Evolutionary conservation across 768 basidiomycete genomes (phyloP).

Genomic region (Russula compacta): DNA sequence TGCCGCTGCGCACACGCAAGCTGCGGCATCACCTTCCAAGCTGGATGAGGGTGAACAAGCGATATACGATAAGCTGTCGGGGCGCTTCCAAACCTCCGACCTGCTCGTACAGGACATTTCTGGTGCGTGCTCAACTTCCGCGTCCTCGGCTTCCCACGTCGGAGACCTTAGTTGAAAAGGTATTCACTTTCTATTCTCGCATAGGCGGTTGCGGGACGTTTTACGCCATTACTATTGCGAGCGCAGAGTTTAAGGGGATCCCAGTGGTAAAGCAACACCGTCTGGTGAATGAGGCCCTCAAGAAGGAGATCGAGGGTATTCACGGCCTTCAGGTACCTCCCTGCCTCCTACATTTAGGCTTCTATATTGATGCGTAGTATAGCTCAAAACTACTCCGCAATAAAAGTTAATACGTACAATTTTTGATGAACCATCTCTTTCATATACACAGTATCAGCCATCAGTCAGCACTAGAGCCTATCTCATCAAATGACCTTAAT

Average conservation of each 20-base stretch:
- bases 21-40: slow-evolving; percentile 14
- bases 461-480: not conserved
- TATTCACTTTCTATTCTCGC: not conserved
- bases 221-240: slow-evolving; percentile 86
- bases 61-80: slow-evolving; percentile 65
- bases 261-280: slow-evolving; percentile 89
- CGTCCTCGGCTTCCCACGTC: not conserved
- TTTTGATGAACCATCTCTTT: not conserved
- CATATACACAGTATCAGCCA: slow-evolving; percentile 1
- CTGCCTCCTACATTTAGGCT: not conserved
- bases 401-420: not conserved
- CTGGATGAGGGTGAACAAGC: slow-evolving; percentile 54
- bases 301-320: slow-evolving; percentile 82
- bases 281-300: slow-evolving; percentile 76
- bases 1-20: slow-evolving; percentile 10
- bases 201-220: slow-evolving; percentile 95
- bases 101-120: slow-evolving; percentile 92
- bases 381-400: slow-evolving; percentile 14
- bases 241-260: slow-evolving; percentile 77
- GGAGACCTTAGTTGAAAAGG: no score
- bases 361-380: not conserved
- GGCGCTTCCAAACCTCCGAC: slow-evolving; percentile 68
- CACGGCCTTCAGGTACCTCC: slow-evolving; percentile 80
- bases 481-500: not conserved
- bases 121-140: slow-evolving; percentile 39